A percentile compares a stretch with the other conserved stretches of the same genome.
These are phyloP conservation scores for Rutstroemia sydowiana DNA, from an alignment of 2,329 filamentous ascomycete species.

Conservation along the genomic window DNA sequence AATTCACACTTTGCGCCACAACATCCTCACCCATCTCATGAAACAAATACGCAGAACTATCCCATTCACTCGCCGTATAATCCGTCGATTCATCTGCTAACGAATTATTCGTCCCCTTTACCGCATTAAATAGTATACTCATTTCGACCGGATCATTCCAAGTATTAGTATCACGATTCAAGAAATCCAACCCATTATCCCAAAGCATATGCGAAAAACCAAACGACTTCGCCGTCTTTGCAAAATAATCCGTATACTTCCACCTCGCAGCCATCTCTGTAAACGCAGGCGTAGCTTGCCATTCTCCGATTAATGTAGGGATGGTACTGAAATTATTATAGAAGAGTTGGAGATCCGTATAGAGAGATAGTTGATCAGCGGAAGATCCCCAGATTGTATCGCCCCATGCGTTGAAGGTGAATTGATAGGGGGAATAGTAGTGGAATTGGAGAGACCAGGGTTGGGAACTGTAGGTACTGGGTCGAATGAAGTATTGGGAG, in stretches of 20 bases:
- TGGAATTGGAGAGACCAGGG: slow-evolving; percentile 56
- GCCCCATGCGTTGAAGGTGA: slow-evolving; percentile 45
- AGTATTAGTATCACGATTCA: slow-evolving; percentile 40
- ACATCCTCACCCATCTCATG: slow-evolving; percentile 41
- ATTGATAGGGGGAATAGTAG: slow-evolving; percentile 51
- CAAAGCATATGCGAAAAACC: slow-evolving; percentile 46
- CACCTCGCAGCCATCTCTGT: slow-evolving; percentile 50
- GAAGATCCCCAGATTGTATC: slow-evolving; percentile 53
- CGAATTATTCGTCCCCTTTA: slow-evolving; percentile 38
- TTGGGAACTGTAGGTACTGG: slow-evolving; percentile 40
- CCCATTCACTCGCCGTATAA: slow-evolving; percentile 36
- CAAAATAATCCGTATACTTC: slow-evolving; percentile 49
- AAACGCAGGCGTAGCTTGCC: slow-evolving; percentile 40
- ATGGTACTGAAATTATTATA: slow-evolving; percentile 47
- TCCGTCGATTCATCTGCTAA: slow-evolving; percentile 47
- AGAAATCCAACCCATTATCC: slow-evolving; percentile 52
- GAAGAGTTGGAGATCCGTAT: slow-evolving; percentile 43
- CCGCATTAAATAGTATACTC: slow-evolving; percentile 40
- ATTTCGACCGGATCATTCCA: slow-evolving; percentile 46
- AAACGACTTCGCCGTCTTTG: slow-evolving; percentile 41
- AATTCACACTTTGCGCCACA: slow-evolving; percentile 38
- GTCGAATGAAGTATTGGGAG: slow-evolving; percentile 44
- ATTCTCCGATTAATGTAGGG: slow-evolving; percentile 52
- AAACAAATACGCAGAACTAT: slow-evolving; percentile 47
- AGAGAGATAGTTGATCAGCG: slow-evolving; percentile 42